Base-by-base conservation (phyloP, 306 rosid species). In the Astragalus glycyphyllos region DNA sequence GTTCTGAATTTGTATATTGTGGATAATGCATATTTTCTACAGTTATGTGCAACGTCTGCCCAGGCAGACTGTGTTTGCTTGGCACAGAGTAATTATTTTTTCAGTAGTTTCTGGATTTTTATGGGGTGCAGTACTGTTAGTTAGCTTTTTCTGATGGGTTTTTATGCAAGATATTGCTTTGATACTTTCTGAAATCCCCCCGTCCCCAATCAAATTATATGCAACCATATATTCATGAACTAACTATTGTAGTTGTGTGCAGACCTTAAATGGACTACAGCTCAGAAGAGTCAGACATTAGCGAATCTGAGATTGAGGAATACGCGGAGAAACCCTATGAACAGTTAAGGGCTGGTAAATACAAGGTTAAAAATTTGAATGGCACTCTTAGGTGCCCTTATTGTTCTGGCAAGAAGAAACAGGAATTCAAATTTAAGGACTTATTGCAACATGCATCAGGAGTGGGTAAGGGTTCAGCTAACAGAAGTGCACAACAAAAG, bases 371-470 rank as follows among this genome's bases (percentile, higher is more conserved):
- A 73, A 59, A 69, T 61, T 61, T 66, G 11, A 87, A 86, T 77
- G 99, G 99, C 49, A 81, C 85, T 47, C 95, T 94, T 16, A 82
- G 96, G 74, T 94, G 97, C 35, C 99, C 99, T 13, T 94, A 87
- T 65, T 94, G 99, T 79, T 86, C 91, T 50, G 98, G 98, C 58
- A 94, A 94, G 84, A 91, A 94, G 86, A 94, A 91, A 53, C 99
- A 90, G 32, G 97, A 94, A 47, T 94, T 87, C 82, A 91, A 91
- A 51, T 94, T 69, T 57, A 94, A 94, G 74, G 99, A 94, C 31
- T 65, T 94, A 57, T 79, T 84, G 20, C 95, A 87, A 70, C 99
- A 94, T 83, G 96, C 99, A 42, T 80, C 96, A 0, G 99, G 99
- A 73, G 99, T 94, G 61, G 89, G 85, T 11, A 94, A 91, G 81